These are phyloP conservation scores for Acaromyces ingoldii DNA, from an alignment of 1,284 basidiomycete genomes.

Conservation along the genomic window DNA sequence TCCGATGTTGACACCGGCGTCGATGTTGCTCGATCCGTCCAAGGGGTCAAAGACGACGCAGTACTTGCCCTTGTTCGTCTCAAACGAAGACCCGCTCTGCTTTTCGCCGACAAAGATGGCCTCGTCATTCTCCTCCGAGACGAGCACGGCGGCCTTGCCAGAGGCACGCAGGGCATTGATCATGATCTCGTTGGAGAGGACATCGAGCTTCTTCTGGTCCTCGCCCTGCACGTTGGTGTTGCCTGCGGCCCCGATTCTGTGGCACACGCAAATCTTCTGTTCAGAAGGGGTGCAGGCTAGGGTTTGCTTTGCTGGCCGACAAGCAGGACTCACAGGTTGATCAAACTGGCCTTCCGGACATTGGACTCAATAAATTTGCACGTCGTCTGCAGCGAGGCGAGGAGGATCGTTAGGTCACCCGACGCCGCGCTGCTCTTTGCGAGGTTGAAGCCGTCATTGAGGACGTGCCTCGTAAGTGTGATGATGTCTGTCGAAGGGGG, in stretches of 20 bases:
- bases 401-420: constrained; percentile 88
- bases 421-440: constrained; percentile 30
- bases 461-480: constrained; percentile 49
- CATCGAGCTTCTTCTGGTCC: constrained; percentile 99
- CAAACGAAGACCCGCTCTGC: constrained; percentile 50
- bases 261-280: too few relatives aligned
- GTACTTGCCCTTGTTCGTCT: constrained; percentile 54
- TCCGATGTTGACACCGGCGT: constrained; percentile 99
- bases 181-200: constrained; percentile 99
- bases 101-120: constrained; percentile 74
- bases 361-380: constrained; percentile 90
- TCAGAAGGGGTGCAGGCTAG: not conserved
- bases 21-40: constrained; percentile 97
- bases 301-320: not conserved
- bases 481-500: constrained; percentile 46
- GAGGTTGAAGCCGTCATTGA: constrained; percentile 38
- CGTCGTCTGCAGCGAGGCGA: constrained; percentile 49
- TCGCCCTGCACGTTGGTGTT: constrained; percentile 96
- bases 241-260: constrained; percentile 86
- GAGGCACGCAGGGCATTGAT: constrained; percentile 82
- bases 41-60: constrained; percentile 98
- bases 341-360: constrained; percentile 90
- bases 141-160: constrained; percentile 91
- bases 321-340: constrained; percentile 74
- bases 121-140: constrained; percentile 92